These are phyloP conservation scores for Eimeria praecox DNA, from an alignment of 169 alveolate species.

Conservation along the genomic window DNA sequence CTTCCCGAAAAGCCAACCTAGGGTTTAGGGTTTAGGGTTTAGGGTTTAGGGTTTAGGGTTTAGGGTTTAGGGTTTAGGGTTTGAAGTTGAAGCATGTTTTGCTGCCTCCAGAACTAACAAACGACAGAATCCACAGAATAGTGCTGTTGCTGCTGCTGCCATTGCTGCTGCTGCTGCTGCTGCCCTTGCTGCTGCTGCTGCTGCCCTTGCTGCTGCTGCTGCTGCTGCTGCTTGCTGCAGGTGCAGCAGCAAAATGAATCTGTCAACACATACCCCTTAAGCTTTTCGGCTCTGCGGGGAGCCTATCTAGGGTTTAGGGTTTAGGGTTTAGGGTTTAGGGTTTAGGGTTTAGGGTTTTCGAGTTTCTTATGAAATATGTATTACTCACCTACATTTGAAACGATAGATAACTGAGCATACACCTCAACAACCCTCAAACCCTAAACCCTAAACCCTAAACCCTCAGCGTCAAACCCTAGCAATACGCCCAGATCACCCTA, in stretches of 20 bases:
- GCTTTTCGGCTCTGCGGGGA: background rate
- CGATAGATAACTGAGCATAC: conserved; percentile 17
- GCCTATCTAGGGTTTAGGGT: background rate
- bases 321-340: conserved; percentile 31
- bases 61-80: conserved; percentile 1
- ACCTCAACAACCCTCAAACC: conserved; percentile 7
- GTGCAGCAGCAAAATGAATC: background rate
- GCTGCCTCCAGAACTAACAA: background rate
- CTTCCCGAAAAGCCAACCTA: background rate
- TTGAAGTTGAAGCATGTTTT: background rate
- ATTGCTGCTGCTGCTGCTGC: conserved; percentile 7
- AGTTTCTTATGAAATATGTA: background rate
- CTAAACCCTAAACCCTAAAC: conserved; percentile 47
- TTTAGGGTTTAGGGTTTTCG: background rate
- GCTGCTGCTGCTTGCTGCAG: conserved; percentile 2
- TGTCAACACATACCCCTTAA: background rate
- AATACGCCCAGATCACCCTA: background rate
- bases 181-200: conserved; percentile 14
- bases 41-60: conserved; percentile 29
- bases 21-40: conserved; percentile 17
- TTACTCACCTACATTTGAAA: background rate
- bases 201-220: background rate
- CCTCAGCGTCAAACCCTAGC: conserved; percentile 20
- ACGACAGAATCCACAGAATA: background rate
- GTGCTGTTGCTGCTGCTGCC: background rate